Evolutionary conservation across 495 filamentous ascomycete species (phyloP).

Genomic region (Daldinia grandis): DNA sequence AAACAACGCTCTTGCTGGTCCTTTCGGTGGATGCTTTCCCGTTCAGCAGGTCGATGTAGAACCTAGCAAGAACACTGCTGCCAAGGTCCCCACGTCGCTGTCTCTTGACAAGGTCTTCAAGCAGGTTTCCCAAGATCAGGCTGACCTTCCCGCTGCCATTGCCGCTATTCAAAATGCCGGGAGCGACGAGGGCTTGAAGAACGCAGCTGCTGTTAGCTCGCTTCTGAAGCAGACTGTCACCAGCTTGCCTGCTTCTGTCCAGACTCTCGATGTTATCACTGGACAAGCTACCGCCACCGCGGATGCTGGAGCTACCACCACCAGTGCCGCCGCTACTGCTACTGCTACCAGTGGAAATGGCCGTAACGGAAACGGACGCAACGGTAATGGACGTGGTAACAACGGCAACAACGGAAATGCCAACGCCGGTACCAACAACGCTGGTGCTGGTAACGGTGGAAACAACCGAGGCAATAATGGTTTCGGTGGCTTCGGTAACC

Average conservation of each 20-base stretch:
- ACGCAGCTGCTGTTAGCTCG: constrained; percentile 42
- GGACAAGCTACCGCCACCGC: constrained; percentile 10
- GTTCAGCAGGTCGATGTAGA: constrained; percentile 54
- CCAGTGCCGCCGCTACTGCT: constrained; percentile 17
- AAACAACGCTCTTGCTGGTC: constrained; percentile 64
- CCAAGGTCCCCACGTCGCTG: constrained; percentile 45
- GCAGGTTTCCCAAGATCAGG: constrained; percentile 46
- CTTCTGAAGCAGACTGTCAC: constrained; percentile 27
- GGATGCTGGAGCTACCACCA: constrained; percentile 1
- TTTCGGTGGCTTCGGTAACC: constrained; percentile 11
- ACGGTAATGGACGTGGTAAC: constrained; percentile 13
- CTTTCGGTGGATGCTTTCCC: constrained; percentile 62
- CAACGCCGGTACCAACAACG: constrained; percentile 1
- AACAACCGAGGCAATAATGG: constrained; percentile 1
- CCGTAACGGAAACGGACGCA: constrained; percentile 9
- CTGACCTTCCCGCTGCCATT: constrained; percentile 49
- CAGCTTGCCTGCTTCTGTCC: constrained; percentile 23
- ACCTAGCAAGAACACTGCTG: constrained; percentile 48
- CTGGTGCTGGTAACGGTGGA: constrained; percentile 1
- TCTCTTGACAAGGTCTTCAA: constrained; percentile 41
- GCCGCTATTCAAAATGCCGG: constrained; percentile 51
- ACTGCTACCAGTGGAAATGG: constrained; percentile 5
- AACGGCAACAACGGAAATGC: constrained; percentile 27
- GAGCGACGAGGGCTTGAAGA: constrained; percentile 40
- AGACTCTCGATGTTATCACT: constrained; percentile 18